Evolutionary conservation across 768 basidiomycete genomes (phyloP), one percentile per base, ranked within the genome.

Genomic region (Hygrocybe coccinea): DNA sequence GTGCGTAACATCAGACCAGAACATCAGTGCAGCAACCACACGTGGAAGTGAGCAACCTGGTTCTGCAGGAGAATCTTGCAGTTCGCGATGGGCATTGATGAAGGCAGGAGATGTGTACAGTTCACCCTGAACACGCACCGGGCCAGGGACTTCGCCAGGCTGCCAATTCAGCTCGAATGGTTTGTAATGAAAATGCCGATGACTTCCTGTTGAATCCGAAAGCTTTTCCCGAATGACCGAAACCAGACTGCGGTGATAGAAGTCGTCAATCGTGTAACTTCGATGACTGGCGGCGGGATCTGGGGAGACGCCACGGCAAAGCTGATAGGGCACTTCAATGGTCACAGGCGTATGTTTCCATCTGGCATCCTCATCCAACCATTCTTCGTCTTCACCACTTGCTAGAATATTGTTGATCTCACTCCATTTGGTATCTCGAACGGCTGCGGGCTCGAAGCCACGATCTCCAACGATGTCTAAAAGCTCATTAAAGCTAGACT

Each of bases 1-100:
- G 52, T 71, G 70, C 0, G 71, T 76, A 1, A 65, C 65, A 54
- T 74, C 72, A 0, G 71, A 74, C 15, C 15, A 14, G 39, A 41
- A 41, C 46, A 47, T 47, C 46, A 47, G 14, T 12, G 17, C 25
- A 47, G 21, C 24, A 25, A 29, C 24, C 14, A 19, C 17, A 8
- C n/a, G 19, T 12, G 46, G 46, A 15, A 25, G 17, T 14, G 11
- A 14, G 46, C 46, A 47, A 25, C 24, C 21, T 17, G 39, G 39
- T 14, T 41, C 39, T 14, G 15, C 39, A 3, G 10, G 39, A 15
- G 39, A 41, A 41, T 19, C 24, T 47, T 47, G 46, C 15, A 58
- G 47, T 61, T 66, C 15, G 35, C 19, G 48, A 29, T 47, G 41
- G 24, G 39, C 34, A 37, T 38, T 33, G 24, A 22, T 21, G 46